phyloP scores from a whole-genome alignment of 2,329 filamentous ascomycete genomes.

The Penicillium sp. region DNA sequence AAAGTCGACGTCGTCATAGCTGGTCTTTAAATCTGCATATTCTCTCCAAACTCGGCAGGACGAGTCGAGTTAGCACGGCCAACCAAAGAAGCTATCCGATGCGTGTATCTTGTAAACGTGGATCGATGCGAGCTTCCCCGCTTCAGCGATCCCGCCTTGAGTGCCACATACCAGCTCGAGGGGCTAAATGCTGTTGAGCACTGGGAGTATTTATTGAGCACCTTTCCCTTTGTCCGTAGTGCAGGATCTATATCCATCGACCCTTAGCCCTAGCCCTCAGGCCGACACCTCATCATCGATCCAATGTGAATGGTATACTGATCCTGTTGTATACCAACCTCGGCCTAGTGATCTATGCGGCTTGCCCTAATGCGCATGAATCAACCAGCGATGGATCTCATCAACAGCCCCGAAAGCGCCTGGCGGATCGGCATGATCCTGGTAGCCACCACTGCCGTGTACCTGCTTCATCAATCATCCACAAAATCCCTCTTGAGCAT shows the following conservation, averaged over 20 bases:
- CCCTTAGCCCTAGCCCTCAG: background rate
- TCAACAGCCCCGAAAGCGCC: slow-evolving; percentile 16
- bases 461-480: slow-evolving; percentile 31
- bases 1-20: slow-evolving; percentile 4
- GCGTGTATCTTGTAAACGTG: slow-evolving; percentile 5
- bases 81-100: slow-evolving; percentile 18
- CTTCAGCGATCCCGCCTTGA: slow-evolving; percentile 11
- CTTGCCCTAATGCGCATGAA: slow-evolving; percentile 11
- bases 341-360: background rate
- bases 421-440: slow-evolving; percentile 29
- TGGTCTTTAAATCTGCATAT: slow-evolving; percentile 19
- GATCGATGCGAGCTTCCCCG: slow-evolving; percentile 19
- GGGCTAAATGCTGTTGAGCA: background rate
- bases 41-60: slow-evolving; percentile 30
- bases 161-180: slow-evolving; percentile 1
- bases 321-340: background rate
- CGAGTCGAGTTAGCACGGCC: slow-evolving; percentile 11
- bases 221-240: background rate
- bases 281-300: background rate
- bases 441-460: slow-evolving; percentile 26
- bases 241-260: background rate
- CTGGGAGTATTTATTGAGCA: slow-evolving; percentile 14
- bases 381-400: slow-evolving; percentile 21
- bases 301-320: no score
- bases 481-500: slow-evolving; percentile 43